Base-by-base conservation (phyloP, 1,284 basidiomycete genomes). In the Tausonia pullulans region DNA sequence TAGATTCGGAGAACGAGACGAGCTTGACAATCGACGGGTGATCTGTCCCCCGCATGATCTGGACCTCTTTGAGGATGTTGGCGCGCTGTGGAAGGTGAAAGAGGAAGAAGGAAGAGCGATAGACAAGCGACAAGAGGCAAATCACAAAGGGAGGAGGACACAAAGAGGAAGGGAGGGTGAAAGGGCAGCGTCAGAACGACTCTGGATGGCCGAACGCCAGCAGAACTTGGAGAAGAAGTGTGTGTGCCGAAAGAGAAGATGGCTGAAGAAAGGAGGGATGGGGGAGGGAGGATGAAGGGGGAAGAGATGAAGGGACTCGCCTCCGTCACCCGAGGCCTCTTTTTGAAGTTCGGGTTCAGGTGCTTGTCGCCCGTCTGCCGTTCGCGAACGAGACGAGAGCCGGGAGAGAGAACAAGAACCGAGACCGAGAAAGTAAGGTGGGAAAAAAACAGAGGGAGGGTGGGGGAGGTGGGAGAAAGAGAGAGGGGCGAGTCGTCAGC, bases 21-120 rank as follows among this genome's bases (percentile, higher is more conserved):
- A 97, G 84, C 75, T 90, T 91, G 73, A 98, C 87, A 70, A 99
- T 88, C 45, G 86, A 84, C 6, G 89, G 85, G 73, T 98, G 93
- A 69, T 87, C 87, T 67, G 86, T 87, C 39, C 91, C 91, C 46
- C 95, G 89, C 96, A 99, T 99, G 72, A 99, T 98, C 77, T 97
- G 93, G 5, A 99, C 96, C 84, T 99, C 96, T 83, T 99, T 98
- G 71, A 98, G 84, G 66, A 98, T 97, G 75, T 98, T 98, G 68
- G 94, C 87, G 69, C 96, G 90, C 94, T 98, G 78, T 65, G 69
- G 64, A 70, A 61, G 13, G 40, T 44, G 46, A 57, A 62, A 52
- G 14, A 45, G 55, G 49, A 59, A 7, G 55, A 41, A 39, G 16
- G 5, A 45, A 55, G 41, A 39, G 27, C 58, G 43, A 16, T 16